Percentiles rank a stretch among this genome's conserved stretches.
Conservation (phyloP, 805 yeast species). For the Yamadazyma scolyti region DNA sequence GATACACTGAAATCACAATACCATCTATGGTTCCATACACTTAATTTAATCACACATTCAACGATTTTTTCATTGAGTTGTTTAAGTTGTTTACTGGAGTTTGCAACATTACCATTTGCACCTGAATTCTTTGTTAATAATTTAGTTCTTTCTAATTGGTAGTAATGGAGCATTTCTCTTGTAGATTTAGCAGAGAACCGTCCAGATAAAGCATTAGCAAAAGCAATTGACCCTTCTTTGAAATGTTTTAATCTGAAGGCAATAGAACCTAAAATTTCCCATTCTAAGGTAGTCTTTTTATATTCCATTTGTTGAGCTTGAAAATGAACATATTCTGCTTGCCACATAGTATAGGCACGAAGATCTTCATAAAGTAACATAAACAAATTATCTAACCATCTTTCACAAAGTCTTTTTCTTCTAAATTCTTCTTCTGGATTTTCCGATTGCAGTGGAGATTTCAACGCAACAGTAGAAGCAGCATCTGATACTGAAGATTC, state of each 20-base stretch:
- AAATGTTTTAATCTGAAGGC: slow-evolving; percentile 82
- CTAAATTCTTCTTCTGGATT: slow-evolving; percentile 44
- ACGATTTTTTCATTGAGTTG: slow-evolving; percentile 55
- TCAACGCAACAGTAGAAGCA: slow-evolving; percentile 33
- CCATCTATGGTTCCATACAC: slow-evolving; percentile 99
- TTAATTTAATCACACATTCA: slow-evolving; percentile 66
- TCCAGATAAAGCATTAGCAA: slow-evolving; percentile 61
- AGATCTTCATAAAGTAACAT: slow-evolving; percentile 71
- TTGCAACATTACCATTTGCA: slow-evolving; percentile 11
- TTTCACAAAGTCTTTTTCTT: slow-evolving; percentile 64
- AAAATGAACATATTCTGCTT: slow-evolving; percentile 84
- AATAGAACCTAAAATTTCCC: slow-evolving; percentile 88
- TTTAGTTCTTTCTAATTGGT: slow-evolving; percentile 47
- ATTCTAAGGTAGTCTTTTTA: slow-evolving; percentile 75
- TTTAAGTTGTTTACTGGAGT: slow-evolving; percentile 32
- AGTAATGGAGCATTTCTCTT: slow-evolving; percentile 66
- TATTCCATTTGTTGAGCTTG: slow-evolving; percentile 82
- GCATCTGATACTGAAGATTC: too few species aligned
- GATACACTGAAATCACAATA: slow-evolving; percentile 83
- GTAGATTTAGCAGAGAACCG: slow-evolving; percentile 82
- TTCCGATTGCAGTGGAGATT: slow-evolving; percentile 38
- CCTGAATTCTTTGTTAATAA: slow-evolving; percentile 25
- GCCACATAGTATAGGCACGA: slow-evolving; percentile 86
- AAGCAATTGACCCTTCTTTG: slow-evolving; percentile 86
- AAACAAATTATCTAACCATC: slow-evolving; percentile 70